A percentile compares a stretch with the other conserved stretches of the same genome.
These are phyloP conservation scores for Erysimum cheiranthoides DNA, from an alignment of 345 rosid genomes.

Conservation along the genomic window DNA sequence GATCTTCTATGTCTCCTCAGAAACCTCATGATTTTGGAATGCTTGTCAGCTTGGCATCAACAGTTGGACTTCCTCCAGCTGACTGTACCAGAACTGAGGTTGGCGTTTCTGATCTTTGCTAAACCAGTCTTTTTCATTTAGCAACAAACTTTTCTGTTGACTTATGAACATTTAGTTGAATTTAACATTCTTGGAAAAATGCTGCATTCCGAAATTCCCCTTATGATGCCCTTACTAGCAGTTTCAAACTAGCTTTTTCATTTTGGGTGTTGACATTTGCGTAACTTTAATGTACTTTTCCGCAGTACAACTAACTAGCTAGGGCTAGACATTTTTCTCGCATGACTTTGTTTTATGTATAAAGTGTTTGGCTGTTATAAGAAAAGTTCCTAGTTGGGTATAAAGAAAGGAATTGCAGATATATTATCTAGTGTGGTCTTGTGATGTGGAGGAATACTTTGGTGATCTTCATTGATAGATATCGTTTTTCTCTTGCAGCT, in stretches of 20 bases:
- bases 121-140: conserved; percentile 12
- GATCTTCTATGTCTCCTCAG: conserved; percentile 52
- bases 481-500: conserved; percentile 53
- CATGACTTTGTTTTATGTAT: conserved; percentile 17
- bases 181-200: conserved; percentile 9
- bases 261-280: conserved; percentile 3
- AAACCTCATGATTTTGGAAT: conserved; percentile 64
- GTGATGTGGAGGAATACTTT: conserved; percentile 22
- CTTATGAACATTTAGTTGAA: conserved; percentile 24
- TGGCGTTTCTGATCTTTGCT: conserved; percentile 39
- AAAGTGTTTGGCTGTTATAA: conserved; percentile 14
- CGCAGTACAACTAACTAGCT: conserved; percentile 19
- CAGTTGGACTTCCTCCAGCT: conserved; percentile 63
- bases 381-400: conserved; percentile 20
- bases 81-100: conserved; percentile 69
- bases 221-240: not conserved
- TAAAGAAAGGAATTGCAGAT: conserved; percentile 13
- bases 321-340: conserved; percentile 16
- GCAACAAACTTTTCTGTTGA: conserved; percentile 12
- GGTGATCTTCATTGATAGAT: conserved; percentile 36
- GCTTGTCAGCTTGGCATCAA: conserved; percentile 63
- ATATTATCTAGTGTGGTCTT: conserved; percentile 20
- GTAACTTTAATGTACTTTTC: not conserved
- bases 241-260: conserved; percentile 1
- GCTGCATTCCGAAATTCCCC: conserved; percentile 17